phyloP scores from a whole-genome alignment of 2,329 filamentous ascomycete species.

The Trichoderma cornu-damae region DNA sequence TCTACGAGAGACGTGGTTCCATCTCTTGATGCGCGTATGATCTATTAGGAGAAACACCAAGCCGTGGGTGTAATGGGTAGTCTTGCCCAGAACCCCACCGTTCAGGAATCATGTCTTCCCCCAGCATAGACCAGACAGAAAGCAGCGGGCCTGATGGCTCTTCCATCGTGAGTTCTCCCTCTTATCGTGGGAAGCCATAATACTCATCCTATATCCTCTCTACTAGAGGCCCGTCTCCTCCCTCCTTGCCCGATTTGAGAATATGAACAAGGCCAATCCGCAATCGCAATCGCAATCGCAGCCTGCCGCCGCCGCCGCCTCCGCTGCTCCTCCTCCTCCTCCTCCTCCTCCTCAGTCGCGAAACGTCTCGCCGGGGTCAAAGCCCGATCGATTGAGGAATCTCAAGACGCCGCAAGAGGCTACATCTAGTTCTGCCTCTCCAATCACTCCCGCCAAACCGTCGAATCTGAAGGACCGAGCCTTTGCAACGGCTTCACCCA shows the following conservation, averaged over 20 bases:
- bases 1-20: background rate
- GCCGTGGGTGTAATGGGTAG: conserved; percentile 36
- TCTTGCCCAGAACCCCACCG: conserved; percentile 29
- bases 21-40: conserved; percentile 27
- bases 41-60: conserved; percentile 21
- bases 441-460: conserved; percentile 18
- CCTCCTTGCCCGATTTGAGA: conserved; percentile 75
- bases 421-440: conserved; percentile 13
- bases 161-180: conserved; percentile 57
- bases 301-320: conserved; percentile 17
- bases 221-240: conserved; percentile 74
- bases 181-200: no score
- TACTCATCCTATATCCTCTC: conserved; percentile 1
- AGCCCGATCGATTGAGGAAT: conserved; percentile 41
- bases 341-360: conserved; percentile 25
- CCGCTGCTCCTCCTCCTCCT: conserved; percentile 20
- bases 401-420: conserved; percentile 37
- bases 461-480: conserved; percentile 22
- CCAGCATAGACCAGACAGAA: conserved; percentile 31
- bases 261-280: conserved; percentile 43
- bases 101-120: conserved; percentile 26
- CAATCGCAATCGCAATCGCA: conserved; percentile 22
- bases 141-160: conserved; percentile 65
- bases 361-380: conserved; percentile 38
- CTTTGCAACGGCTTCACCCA: conserved; percentile 18